phyloP scores from a whole-genome alignment of 164 flowering plant species.

The Umbellularia californica region DNA sequence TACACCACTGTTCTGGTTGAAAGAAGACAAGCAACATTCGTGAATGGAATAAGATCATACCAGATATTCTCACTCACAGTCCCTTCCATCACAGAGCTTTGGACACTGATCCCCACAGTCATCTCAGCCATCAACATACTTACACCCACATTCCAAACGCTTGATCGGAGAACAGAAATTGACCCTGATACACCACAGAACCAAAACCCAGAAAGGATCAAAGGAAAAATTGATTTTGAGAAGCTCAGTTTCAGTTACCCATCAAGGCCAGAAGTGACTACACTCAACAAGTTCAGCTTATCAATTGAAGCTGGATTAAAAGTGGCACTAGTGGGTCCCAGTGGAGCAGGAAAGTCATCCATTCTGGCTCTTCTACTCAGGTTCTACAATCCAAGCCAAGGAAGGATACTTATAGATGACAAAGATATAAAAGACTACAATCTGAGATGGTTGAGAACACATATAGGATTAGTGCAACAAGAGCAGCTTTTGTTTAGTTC shows the following conservation, averaged over 20 bases:
- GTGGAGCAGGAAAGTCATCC: slow-evolving; percentile 78
- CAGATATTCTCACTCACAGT: slow-evolving; percentile 76
- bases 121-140: slow-evolving; percentile 49
- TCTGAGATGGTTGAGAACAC: slow-evolving; percentile 52
- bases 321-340: slow-evolving; percentile 70
- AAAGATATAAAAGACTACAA: slow-evolving; percentile 43
- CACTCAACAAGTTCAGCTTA: slow-evolving; percentile 46
- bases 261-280: slow-evolving; percentile 43
- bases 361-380: slow-evolving; percentile 54
- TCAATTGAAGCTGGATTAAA: slow-evolving; percentile 48
- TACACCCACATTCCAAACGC: slow-evolving; percentile 53
- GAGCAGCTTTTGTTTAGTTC: slow-evolving; percentile 76
- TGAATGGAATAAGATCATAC: slow-evolving; percentile 63
- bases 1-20: slow-evolving; percentile 55
- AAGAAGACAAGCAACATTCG: slow-evolving; percentile 41
- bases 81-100: slow-evolving; percentile 71
- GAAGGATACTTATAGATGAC: slow-evolving; percentile 48
- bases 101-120: slow-evolving; percentile 67
- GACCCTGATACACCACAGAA: slow-evolving; percentile 42
- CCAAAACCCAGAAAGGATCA: slow-evolving; percentile 24
- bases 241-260: slow-evolving; percentile 51
- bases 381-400: slow-evolving; percentile 54
- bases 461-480: slow-evolving; percentile 66
- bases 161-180: slow-evolving; percentile 54
- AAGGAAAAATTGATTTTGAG: slow-evolving; percentile 45